Conservation (phyloP, 2,329 filamentous ascomycete genomes). For the Colletotrichum zoysiae region DNA sequence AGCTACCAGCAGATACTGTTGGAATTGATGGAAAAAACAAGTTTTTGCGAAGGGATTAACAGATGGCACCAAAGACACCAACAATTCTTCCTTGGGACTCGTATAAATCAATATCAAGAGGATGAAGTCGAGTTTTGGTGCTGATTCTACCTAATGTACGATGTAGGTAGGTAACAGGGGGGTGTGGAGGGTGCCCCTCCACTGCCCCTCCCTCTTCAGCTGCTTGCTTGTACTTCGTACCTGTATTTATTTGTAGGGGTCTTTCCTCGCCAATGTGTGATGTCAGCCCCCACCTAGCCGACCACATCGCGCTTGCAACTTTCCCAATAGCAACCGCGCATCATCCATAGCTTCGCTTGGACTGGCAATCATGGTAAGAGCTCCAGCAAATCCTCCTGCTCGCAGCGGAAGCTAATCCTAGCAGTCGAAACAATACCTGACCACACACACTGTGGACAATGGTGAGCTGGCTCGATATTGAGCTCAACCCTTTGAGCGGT, state of each 20-base stretch:
- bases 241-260: conserved; percentile 19
- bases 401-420: conserved; percentile 39
- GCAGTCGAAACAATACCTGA: conserved; percentile 98
- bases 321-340: conserved; percentile 43
- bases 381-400: background rate
- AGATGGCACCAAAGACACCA: background rate
- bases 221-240: background rate
- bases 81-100: background rate
- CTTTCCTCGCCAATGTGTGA: conserved; percentile 35
- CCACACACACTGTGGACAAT: conserved; percentile 89
- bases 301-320: conserved; percentile 30
- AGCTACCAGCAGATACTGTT: background rate
- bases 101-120: background rate
- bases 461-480: conserved; percentile 63
- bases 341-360: conserved; percentile 49
- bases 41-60: background rate
- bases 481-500: conserved; percentile 1
- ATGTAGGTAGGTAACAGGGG: background rate
- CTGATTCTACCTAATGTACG: background rate
- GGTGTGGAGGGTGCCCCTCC: conserved; percentile 27
- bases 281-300: conserved; percentile 41
- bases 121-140: background rate
- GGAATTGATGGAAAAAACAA: background rate
- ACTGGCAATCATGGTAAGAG: conserved; percentile 56
- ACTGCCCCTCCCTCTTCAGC: conserved; percentile 31